phyloP scores from a whole-genome alignment of 495 filamentous ascomycete species.

The Glutinoglossum americanum region DNA sequence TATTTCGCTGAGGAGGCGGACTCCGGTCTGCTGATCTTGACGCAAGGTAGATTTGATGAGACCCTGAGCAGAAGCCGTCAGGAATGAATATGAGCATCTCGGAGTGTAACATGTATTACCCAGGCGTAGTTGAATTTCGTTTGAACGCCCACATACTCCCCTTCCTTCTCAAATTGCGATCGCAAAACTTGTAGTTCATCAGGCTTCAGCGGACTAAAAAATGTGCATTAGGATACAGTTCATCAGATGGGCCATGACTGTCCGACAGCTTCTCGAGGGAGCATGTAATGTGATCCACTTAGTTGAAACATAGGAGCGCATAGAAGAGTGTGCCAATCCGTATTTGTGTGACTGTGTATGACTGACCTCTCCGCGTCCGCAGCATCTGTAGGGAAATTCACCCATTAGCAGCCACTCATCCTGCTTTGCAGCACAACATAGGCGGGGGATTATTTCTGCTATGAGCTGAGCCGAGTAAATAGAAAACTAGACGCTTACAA shows the following conservation, averaged over 20 bases:
- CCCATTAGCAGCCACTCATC: background rate
- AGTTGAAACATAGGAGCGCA: background rate
- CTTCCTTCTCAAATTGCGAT: constrained; percentile 87
- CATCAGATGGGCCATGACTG: background rate
- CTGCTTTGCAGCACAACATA: background rate
- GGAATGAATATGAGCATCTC: background rate
- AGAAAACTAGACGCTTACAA: background rate
- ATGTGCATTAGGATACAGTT: constrained; percentile 2
- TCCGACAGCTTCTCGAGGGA: background rate
- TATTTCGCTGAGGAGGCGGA: constrained; percentile 86
- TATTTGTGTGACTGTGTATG: constrained; percentile 5
- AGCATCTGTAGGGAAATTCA: constrained; percentile 39
- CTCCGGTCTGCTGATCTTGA: constrained; percentile 80
- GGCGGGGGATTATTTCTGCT: background rate
- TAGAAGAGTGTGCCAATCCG: background rate
- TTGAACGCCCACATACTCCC: constrained; percentile 85
- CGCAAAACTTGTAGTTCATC: constrained; percentile 81
- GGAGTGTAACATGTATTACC: constrained; percentile 28
- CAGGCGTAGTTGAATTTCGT: constrained; percentile 99
- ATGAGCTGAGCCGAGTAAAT: background rate
- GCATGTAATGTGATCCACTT: background rate
- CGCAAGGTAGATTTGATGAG: constrained; percentile 78
- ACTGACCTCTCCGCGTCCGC: constrained; percentile 85
- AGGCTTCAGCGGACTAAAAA: constrained; percentile 55
- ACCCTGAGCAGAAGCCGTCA: constrained; percentile 30